A percentile compares a stretch with the other conserved stretches of the same genome.
These are phyloP conservation scores for Fraxinus latifolia DNA, from an alignment of 305 asterid genomes.

Conservation along the genomic window DNA sequence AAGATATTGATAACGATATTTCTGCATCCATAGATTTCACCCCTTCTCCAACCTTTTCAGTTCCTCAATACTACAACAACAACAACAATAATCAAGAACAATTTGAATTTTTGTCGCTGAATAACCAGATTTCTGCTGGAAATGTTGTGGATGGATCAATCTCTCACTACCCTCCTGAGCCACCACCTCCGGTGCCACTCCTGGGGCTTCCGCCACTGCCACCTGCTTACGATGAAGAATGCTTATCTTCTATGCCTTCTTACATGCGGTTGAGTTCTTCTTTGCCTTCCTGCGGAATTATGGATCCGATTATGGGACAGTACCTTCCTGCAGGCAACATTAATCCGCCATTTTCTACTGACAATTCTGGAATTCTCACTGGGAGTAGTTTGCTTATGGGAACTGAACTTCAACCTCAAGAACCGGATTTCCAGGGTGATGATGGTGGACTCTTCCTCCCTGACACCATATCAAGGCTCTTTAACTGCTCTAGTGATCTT, in stretches of 20 bases:
- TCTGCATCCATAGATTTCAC: conserved; percentile 72
- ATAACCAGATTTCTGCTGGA: conserved; percentile 24
- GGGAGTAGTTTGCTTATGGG: conserved; percentile 50
- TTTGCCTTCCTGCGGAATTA: conserved; percentile 38
- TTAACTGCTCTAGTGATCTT: conserved; percentile 52
- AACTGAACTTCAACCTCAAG: conserved; percentile 49
- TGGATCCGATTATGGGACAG: conserved; percentile 46
- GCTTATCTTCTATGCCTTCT: conserved; percentile 44
- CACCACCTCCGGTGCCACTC: conserved; percentile 29
- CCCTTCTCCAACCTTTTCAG: conserved; percentile 33
- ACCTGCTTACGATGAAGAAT: conserved; percentile 50
- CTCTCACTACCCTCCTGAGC: conserved; percentile 30
- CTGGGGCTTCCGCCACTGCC: conserved; percentile 40
- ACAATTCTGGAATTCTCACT: conserved; percentile 40
- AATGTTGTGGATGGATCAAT: conserved; percentile 25
- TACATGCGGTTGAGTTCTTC: conserved; percentile 41
- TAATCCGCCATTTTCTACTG: conserved; percentile 38
- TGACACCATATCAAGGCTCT: conserved; percentile 45
- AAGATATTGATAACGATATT: conserved; percentile 55
- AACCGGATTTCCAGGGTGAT: conserved; percentile 69
- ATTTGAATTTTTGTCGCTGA: conserved; percentile 36
- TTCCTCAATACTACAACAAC: conserved; percentile 33
- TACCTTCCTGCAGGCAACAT: conserved; percentile 38
- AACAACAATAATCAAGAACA: conserved; percentile 37
- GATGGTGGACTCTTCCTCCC: conserved; percentile 50